Conservation (phyloP, 2,329 filamentous ascomycete species). For the Colletotrichum abscissum region DNA sequence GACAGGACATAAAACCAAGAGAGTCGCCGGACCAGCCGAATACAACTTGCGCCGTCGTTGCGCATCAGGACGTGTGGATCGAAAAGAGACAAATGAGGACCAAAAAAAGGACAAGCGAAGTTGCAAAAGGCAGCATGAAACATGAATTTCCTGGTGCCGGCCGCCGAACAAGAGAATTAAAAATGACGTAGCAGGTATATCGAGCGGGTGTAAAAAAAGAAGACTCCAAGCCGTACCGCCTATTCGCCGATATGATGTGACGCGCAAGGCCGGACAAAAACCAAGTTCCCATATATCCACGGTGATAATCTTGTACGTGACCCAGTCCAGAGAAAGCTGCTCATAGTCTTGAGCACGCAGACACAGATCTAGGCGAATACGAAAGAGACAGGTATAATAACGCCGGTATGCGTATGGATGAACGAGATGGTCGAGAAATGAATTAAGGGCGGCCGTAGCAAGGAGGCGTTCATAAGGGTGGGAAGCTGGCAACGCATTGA, state of each 20-base stretch:
- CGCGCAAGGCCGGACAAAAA: constrained; percentile 18
- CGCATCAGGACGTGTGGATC: constrained; percentile 22
- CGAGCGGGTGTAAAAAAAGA: constrained; percentile 21
- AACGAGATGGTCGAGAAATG: constrained; percentile 31
- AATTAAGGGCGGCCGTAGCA: constrained; percentile 32
- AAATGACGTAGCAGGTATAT: constrained; percentile 34
- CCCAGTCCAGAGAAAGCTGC: constrained; percentile 23
- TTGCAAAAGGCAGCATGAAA: not conserved
- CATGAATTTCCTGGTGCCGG: constrained; percentile 13
- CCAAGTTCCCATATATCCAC: constrained; percentile 33
- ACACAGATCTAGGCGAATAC: constrained; percentile 6
- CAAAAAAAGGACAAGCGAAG: not conserved
- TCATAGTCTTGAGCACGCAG: constrained; percentile 1
- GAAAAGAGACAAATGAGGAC: not conserved
- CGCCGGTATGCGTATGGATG: constrained; percentile 23
- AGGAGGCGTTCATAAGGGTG: not conserved
- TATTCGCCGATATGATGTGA: constrained; percentile 3
- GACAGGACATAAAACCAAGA: constrained; percentile 17
- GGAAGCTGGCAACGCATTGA: not conserved
- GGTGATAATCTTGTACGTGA: constrained; percentile 21
- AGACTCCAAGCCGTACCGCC: constrained; percentile 13
- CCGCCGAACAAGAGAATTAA: constrained; percentile 24
- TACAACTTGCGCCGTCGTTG: constrained; percentile 25
- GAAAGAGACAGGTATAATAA: constrained; percentile 15
- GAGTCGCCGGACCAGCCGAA: constrained; percentile 42